Base-by-base conservation (phyloP, 2,329 filamentous ascomycete genomes). In the Plectosphaerella cucumerina region DNA sequence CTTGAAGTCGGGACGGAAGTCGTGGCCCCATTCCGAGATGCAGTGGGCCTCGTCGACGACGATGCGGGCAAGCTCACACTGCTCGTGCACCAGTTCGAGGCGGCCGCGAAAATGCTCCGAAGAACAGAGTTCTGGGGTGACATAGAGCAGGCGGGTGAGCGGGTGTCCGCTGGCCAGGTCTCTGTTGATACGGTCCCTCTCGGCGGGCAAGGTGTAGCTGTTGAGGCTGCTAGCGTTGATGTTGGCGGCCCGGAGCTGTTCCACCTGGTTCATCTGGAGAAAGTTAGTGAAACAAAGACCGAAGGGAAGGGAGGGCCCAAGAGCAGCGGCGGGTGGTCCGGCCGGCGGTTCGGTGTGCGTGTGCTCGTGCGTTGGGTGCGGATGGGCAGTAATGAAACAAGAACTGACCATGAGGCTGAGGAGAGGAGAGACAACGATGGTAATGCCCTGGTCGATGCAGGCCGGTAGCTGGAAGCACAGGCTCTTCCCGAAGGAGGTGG, bases 11-110 rank as follows among this genome's bases (percentile, higher is more conserved):
- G 86, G 89, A n/a, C 93, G 87, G 65, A 97, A 97, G 67, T 97
- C 93, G 66, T 97, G 92, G 2, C 93, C 93, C 93, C 93, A 97
- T 84, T 97, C 92, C 21, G 90, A 96, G 59, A 97, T 96, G 67
- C 93, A 97, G 67, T 97, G 93, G 2, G 93, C 93, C 71, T 97
- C 93, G 63, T 97, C 93, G 51, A 97, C 85, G 45, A 89, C 93
- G 56, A 97, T 83, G 14, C 93, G 84, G 10, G 87, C 86, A n/a
- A 97, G 80, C 69, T 97, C 90, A 51, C 82, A 81, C 66, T 97
- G 91, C 52, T 83, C 74, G 63, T 97, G 75, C 14, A 97, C 86
- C 5, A 87, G 73, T 53, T 81, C 78, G 9, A 97, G 73, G 46
- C 85, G 82, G 53, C 84, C 81, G 37, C 92, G 87, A 67, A 97